A percentile compares a stretch with the other conserved stretches of the same genome.
These are phyloP conservation scores for Nadsonia commutata DNA, from an alignment of 1,139 yeast species.

Conservation along the genomic window DNA sequence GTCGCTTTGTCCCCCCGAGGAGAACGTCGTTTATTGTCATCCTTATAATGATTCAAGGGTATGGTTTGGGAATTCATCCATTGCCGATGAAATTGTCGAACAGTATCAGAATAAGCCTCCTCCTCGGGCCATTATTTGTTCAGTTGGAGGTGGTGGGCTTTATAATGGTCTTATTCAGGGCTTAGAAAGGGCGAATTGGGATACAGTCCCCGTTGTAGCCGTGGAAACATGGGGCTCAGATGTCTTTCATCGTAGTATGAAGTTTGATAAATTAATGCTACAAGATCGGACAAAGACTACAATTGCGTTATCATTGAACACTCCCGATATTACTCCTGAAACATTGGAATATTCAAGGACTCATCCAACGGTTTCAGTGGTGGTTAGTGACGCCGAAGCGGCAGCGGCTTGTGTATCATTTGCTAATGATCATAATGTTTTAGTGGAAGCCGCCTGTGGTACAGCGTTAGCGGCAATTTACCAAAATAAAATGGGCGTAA, in stretches of 20 bases:
- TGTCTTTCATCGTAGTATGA: constrained; percentile 36
- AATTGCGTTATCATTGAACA: constrained; percentile 49
- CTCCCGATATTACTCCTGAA: constrained; percentile 38
- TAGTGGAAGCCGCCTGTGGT: constrained; percentile 67
- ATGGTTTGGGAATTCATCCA: constrained; percentile 55
- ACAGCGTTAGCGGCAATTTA: constrained; percentile 47
- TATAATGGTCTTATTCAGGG: constrained; percentile 51
- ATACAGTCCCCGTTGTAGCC: constrained; percentile 36
- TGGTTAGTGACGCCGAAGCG: constrained; percentile 43
- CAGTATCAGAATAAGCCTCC: constrained; percentile 25
- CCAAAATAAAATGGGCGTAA: constrained; percentile 16
- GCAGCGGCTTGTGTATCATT: constrained; percentile 37
- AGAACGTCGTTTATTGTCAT: constrained; percentile 45
- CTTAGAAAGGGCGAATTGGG: constrained; percentile 28
- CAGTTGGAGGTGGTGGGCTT: constrained; percentile 68
- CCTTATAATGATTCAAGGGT: constrained; percentile 51
- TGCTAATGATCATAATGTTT: constrained; percentile 34
- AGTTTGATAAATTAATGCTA: constrained; percentile 13
- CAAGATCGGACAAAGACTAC: constrained; percentile 22
- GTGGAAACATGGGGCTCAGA: constrained; percentile 60
- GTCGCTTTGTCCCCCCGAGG: constrained; percentile 15
- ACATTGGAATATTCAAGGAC: constrained; percentile 29
- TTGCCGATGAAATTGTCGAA: constrained; percentile 41
- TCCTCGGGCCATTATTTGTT: constrained; percentile 47
- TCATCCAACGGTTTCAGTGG: constrained; percentile 30